Conservation (phyloP, 495 filamentous ascomycete genomes). For the Chaetomium tenue region DNA sequence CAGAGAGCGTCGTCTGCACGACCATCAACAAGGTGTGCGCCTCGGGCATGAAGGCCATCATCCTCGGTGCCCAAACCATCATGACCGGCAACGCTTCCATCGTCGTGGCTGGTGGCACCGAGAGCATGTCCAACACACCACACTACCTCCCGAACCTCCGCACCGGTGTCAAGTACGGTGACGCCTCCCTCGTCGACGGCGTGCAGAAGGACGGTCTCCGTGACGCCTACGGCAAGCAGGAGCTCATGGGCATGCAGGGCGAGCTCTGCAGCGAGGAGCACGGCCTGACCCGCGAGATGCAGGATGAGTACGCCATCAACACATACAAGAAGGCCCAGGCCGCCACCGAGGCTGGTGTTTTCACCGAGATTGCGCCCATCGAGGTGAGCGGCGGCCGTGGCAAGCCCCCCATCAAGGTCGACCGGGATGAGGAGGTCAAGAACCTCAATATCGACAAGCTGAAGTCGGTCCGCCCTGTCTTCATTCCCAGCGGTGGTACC, state of each 20-base stretch:
- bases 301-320: conserved; percentile 91
- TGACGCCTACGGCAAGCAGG: conserved; percentile 83
- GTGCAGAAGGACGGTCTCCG: conserved; percentile 88
- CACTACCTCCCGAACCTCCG: conserved; percentile 88
- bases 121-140: conserved; percentile 98
- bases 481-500: conserved; percentile 77
- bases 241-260: conserved; percentile 90
- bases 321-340: conserved; percentile 88
- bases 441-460: conserved; percentile 96
- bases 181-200: conserved; percentile 82
- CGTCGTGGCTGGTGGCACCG: conserved; percentile 87
- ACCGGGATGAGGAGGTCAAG: conserved; percentile 91
- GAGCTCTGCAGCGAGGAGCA: conserved; percentile 92
- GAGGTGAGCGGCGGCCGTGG: conserved; percentile 83
- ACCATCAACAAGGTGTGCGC: conserved; percentile 99
- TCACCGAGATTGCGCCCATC: conserved; percentile 87
- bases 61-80: conserved; percentile 93
- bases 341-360: conserved; percentile 73
- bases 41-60: conserved; percentile 87
- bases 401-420: conserved; percentile 78
- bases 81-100: conserved; percentile 88
- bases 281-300: conserved; percentile 71
- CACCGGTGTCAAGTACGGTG: conserved; percentile 83
- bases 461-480: conserved; percentile 76
- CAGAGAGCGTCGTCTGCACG: conserved; percentile 75